Evolutionary conservation across 768 basidiomycete species (phyloP).

Genomic region (Cystobasidium tubakii): DNA sequence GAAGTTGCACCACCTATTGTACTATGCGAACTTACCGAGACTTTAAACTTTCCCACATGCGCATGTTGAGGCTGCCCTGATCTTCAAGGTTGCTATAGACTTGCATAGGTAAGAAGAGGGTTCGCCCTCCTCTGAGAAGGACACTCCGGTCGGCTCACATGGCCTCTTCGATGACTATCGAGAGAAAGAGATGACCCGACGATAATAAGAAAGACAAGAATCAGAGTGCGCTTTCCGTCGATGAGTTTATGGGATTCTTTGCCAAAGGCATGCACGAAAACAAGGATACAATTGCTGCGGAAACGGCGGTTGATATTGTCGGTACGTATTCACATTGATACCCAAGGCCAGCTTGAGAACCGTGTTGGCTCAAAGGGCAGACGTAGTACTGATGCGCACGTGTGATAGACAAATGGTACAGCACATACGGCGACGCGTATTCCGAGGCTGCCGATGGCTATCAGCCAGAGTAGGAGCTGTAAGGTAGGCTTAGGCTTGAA

Average conservation of each 20-base stretch:
- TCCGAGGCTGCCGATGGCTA: constrained; percentile 17
- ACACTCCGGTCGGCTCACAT: neutral
- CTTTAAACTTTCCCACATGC: too few species aligned
- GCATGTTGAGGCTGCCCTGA: too few species aligned
- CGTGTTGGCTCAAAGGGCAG: neutral
- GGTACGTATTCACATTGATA: neutral
- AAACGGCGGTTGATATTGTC: constrained; percentile 19
- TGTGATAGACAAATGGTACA: constrained; percentile 19
- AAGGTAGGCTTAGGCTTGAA: neutral
- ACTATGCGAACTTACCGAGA: neutral
- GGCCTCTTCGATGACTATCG: too few species aligned
- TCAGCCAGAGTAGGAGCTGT: neutral
- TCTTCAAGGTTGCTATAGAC: constrained; percentile 8
- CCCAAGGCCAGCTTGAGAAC: neutral
- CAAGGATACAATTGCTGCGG: constrained; percentile 21
- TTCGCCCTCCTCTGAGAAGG: too few species aligned
- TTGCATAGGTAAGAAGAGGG: constrained; percentile 13
- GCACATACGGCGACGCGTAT: constrained; percentile 14
- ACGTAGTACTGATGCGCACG: too few species aligned
- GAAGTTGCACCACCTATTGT: constrained; percentile 28
- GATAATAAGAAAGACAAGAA: constrained; percentile 33
- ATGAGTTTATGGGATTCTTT: constrained; percentile 28
- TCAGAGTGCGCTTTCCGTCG: neutral
- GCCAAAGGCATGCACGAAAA: constrained; percentile 12
- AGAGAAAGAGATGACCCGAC: constrained; percentile 26